These are phyloP conservation scores for Candida vartiovaarae DNA, from an alignment of 805 yeast species.

Conservation along the genomic window DNA sequence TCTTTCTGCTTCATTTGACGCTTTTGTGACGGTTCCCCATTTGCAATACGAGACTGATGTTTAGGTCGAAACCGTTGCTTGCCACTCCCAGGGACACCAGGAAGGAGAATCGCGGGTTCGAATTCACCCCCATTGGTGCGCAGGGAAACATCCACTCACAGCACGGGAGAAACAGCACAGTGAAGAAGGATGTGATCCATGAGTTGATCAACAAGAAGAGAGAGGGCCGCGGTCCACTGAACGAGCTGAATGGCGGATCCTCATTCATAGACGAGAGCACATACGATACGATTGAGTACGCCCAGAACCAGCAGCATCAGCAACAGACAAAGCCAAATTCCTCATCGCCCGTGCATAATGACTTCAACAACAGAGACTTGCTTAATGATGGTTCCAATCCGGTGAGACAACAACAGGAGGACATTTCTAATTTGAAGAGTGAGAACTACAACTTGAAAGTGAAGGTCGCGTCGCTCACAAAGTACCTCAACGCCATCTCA, in stretches of 20 bases:
- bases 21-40: too few relatives aligned
- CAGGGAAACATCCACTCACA: neutral
- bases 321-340: constrained; percentile 1
- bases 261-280: constrained; percentile 21
- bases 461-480: constrained; percentile 34
- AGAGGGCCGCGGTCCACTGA: constrained; percentile 14
- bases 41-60: neutral
- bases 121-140: constrained; percentile 1
- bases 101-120: constrained; percentile 1
- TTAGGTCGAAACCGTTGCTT: constrained; percentile 2
- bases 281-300: constrained; percentile 16
- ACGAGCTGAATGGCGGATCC: constrained; percentile 21
- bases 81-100: neutral
- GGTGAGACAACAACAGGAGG: constrained; percentile 24
- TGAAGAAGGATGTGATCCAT: constrained; percentile 3
- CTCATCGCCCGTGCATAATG: constrained; percentile 15
- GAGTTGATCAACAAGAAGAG: constrained; percentile 7
- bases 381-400: constrained; percentile 24
- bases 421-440: constrained; percentile 27
- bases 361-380: constrained; percentile 10
- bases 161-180: neutral
- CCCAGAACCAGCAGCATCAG: constrained; percentile 4
- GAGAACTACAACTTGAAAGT: constrained; percentile 40
- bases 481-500: constrained; percentile 30
- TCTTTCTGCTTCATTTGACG: too few relatives aligned